Percentiles rank a stretch among this genome's conserved stretches.
Evolutionary conservation across 805 yeast genomes (phyloP).

Genomic region (Starmerella riodocensis): DNA sequence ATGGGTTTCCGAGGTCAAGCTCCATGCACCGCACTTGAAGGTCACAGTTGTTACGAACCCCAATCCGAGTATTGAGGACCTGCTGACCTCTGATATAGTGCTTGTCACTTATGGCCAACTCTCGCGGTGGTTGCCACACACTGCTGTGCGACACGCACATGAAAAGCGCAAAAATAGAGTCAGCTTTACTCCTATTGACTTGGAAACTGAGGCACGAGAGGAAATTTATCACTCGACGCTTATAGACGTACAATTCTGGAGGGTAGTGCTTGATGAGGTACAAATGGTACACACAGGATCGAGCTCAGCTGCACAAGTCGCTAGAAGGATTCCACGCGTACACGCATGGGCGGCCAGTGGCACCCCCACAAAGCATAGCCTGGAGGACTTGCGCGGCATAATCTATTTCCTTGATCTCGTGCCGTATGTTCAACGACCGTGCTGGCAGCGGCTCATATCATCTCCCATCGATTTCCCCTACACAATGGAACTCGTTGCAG

Average conservation of each 20-base stretch:
- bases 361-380: constrained; percentile 63
- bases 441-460: constrained; percentile 32
- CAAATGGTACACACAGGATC: constrained; percentile 74
- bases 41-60: constrained; percentile 35
- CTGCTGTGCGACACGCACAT: constrained; percentile 60
- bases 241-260: constrained; percentile 71
- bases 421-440: constrained; percentile 44
- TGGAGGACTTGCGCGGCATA: constrained; percentile 58
- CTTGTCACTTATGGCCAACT: constrained; percentile 64
- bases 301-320: constrained; percentile 67
- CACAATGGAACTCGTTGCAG: constrained; percentile 42
- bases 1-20: constrained; percentile 64
- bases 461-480: constrained; percentile 34
- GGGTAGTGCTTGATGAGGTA: constrained; percentile 85
- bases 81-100: constrained; percentile 60
- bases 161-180: constrained; percentile 30
- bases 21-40: constrained; percentile 47
- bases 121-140: constrained; percentile 52
- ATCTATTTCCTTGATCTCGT: constrained; percentile 49
- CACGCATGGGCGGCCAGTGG: constrained; percentile 98
- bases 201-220: constrained; percentile 1
- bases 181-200: constrained; percentile 11
- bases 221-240: constrained; percentile 45
- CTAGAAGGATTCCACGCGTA: constrained; percentile 62
- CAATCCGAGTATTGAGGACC: constrained; percentile 34